phyloP scores from a whole-genome alignment of 2,329 filamentous ascomycete species.

The Curvularia sp. region DNA sequence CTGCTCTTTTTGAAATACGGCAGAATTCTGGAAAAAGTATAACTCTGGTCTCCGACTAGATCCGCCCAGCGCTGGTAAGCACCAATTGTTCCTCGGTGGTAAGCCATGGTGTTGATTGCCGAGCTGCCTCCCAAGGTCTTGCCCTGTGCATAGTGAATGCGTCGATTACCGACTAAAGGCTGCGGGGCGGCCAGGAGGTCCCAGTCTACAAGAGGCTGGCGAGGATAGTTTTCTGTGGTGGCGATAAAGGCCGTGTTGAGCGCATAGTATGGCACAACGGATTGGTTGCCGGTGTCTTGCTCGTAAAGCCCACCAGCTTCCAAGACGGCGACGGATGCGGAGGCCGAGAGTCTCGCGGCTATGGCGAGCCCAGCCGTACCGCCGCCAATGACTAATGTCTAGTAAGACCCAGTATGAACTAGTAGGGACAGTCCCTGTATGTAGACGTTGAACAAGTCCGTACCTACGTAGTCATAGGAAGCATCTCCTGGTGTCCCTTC shows the following conservation, averaged over 20 bases:
- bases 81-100: constrained; percentile 33
- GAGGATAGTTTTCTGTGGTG: constrained; percentile 26
- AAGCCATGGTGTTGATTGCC: constrained; percentile 35
- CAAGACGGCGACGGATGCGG: constrained; percentile 36
- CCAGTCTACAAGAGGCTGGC: constrained; percentile 39
- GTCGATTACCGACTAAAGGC: constrained; percentile 23
- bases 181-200: constrained; percentile 34
- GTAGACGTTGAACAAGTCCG: neutral
- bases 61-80: constrained; percentile 43
- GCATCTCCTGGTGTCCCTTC: constrained; percentile 3
- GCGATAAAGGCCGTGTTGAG: constrained; percentile 28
- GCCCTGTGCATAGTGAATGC: constrained; percentile 44
- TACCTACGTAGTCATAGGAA: constrained; percentile 10
- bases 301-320: constrained; percentile 40
- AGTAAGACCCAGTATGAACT: constrained; percentile 34
- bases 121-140: constrained; percentile 43
- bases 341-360: constrained; percentile 30
- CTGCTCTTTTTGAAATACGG: constrained; percentile 41
- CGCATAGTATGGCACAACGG: constrained; percentile 32
- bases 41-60: constrained; percentile 40
- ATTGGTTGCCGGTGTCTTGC: constrained; percentile 37
- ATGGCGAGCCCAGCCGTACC: constrained; percentile 39
- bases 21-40: constrained; percentile 34
- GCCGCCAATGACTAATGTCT: constrained; percentile 37
- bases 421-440: neutral